Evolutionary conservation across 169 alveolate species (phyloP), one percentile per base, ranked within the genome.

Genomic region (Miamiensis avidus): DNA sequence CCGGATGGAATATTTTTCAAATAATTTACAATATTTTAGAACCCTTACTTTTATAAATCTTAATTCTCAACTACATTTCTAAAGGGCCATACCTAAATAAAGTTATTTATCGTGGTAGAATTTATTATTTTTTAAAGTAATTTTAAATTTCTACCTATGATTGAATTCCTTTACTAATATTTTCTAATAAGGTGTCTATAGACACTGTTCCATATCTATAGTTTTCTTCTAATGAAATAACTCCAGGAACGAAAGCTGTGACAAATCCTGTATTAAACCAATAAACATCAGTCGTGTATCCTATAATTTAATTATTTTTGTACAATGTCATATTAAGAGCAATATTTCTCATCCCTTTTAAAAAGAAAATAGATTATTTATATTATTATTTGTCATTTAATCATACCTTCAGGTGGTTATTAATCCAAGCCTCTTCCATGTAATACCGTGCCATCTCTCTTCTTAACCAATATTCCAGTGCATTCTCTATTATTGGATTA

Each of bases 391-490:
- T 49, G 20, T 11, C 69, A 11, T 11, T 49, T 49, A 11, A 11
- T 49, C 20, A 11, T 82, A 31, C 76, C 87, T 75, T 72, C 34
- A 16, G 76, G 82, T 32, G 81, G 81, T n/a, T 32, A 31, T 82
- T 82, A 82, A 33, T 82, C 87, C 73, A 74, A 33, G 74, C 75
- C 74, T 82, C 87, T 82, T 0, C 87, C 87, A 73, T 82, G 82
- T 34, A 82, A 73, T 25, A 82, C 76, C 30, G 74, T 25, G 34
- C 75, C 87, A 34, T 81, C 87, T 33, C 49, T 28, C 29, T 72
- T 81, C 65, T 49, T 74, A 33, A 82, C 29, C 74, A 82, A 29
- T 27, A 82, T 75, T n/a, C 87, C 87, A 16, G 87, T 82, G 29
- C 87, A 82, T 73, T 82, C 87, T 28, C 49, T 82, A 4, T 11